A percentile compares a stretch with the other conserved stretches of the same genome.
These are phyloP conservation scores for Blastocystis sp. DNA, from an alignment of 352 stramenopile genomes.

Conservation along the genomic window DNA sequence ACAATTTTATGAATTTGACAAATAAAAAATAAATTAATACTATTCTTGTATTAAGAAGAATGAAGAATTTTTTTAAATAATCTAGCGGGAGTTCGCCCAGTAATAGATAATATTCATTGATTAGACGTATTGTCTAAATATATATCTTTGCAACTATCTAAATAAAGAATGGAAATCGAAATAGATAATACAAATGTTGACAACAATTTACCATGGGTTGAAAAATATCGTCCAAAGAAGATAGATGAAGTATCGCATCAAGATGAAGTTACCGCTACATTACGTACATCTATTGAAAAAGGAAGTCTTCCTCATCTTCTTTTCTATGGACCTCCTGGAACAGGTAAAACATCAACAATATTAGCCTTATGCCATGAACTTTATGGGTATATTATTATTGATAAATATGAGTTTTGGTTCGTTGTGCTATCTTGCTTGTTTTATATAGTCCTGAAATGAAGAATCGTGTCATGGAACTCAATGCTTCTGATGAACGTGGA, in stretches of 20 bases:
- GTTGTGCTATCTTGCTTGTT: too few species aligned
- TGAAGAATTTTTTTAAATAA: too few species aligned
- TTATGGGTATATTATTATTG: conserved; percentile 8
- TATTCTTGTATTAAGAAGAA: too few species aligned
- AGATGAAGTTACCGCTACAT: conserved; percentile 4
- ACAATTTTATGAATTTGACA: too few species aligned
- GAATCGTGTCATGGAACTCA: conserved; percentile 55
- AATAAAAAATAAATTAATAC: too few species aligned
- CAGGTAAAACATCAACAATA: conserved; percentile 31
- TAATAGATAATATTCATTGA: too few species aligned
- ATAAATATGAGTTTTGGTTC: too few species aligned
- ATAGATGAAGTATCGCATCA: conserved; percentile 34
- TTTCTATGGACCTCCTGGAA: conserved; percentile 35
- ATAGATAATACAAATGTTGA: too few species aligned
- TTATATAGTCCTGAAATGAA: conserved; percentile 10
- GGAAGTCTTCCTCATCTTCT: conserved; percentile 36
- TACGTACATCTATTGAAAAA: conserved; percentile 27
- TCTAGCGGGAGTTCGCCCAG: too few species aligned
- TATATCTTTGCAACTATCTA: too few species aligned
- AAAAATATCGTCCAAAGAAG: conserved; percentile 36
- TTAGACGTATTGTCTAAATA: too few species aligned
- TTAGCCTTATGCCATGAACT: conserved; percentile 17
- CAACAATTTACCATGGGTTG: conserved; percentile 35
- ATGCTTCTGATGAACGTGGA: conserved; percentile 80
- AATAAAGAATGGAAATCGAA: too few species aligned